A percentile compares a stretch with the other conserved stretches of the same genome.
phyloP scores from a whole-genome alignment of 2,329 filamentous ascomycete species.

The Exophiala mesophila region DNA sequence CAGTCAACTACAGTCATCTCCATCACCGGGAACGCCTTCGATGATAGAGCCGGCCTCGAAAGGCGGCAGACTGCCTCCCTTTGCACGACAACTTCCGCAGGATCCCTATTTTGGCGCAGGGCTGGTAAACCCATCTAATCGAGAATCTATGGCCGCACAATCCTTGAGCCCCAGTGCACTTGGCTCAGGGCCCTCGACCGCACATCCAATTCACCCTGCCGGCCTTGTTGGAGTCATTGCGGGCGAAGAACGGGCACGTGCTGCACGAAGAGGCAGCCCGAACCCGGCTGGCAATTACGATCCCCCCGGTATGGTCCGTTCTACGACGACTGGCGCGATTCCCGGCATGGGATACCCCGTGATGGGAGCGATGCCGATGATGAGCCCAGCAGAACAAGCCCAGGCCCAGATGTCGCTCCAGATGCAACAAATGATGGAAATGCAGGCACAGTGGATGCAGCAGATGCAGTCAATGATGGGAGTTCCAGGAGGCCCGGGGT shows the following conservation, averaged over 20 bases:
- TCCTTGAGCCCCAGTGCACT: slow-evolving; percentile 32
- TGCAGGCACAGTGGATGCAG: slow-evolving; percentile 94
- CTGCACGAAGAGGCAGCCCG: slow-evolving; percentile 72
- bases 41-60: slow-evolving; percentile 43
- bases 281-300: slow-evolving; percentile 49
- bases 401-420: slow-evolving; percentile 77
- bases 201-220: slow-evolving; percentile 54
- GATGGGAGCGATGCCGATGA: slow-evolving; percentile 24
- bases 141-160: slow-evolving; percentile 69
- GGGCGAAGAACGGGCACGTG: slow-evolving; percentile 72
- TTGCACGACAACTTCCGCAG: slow-evolving; percentile 73
- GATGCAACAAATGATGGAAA: slow-evolving; percentile 84
- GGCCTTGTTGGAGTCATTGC: slow-evolving; percentile 86
- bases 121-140: slow-evolving; percentile 64
- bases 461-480: slow-evolving; percentile 60
- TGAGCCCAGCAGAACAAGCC: slow-evolving; percentile 63
- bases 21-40: slow-evolving; percentile 53
- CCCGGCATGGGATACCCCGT: slow-evolving; percentile 23
- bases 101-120: slow-evolving; percentile 81
- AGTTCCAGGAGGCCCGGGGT: slow-evolving; percentile 27
- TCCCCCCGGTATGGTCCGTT: slow-evolving; percentile 35
- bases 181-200: slow-evolving; percentile 23
- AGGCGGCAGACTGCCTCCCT: slow-evolving; percentile 63
- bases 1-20: slow-evolving; percentile 33
- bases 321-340: slow-evolving; percentile 35